These are phyloP conservation scores for Dryas octopetala DNA, from an alignment of 306 rosid species.

Conservation along the genomic window DNA sequence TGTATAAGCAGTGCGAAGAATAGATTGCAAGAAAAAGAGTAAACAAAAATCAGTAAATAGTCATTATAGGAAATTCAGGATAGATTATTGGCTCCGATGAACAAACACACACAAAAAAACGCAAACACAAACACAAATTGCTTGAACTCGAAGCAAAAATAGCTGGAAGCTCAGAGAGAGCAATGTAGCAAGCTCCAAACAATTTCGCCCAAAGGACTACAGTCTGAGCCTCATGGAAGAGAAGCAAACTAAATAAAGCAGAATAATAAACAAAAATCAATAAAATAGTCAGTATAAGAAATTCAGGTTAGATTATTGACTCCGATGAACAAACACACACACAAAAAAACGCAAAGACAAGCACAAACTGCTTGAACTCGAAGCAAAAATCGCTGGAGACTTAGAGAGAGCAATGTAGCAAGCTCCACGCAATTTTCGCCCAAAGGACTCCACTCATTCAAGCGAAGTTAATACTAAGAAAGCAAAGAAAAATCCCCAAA, in stretches of 20 bases:
- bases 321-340: too few relatives aligned
- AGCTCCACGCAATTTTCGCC: background rate
- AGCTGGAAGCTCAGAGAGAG: background rate
- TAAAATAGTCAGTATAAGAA: background rate
- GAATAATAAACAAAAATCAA: background rate
- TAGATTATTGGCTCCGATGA: too few relatives aligned
- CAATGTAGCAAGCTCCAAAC: conserved; percentile 19
- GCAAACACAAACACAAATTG: background rate
- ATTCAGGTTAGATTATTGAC: too few relatives aligned
- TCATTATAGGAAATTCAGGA: too few relatives aligned
- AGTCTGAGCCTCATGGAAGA: background rate
- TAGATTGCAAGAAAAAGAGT: background rate
- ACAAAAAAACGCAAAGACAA: background rate
- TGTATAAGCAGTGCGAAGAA: too few relatives aligned
- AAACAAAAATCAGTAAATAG: background rate
- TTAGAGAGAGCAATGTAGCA: conserved; percentile 16
- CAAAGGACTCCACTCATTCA: background rate
- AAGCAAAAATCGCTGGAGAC: background rate
- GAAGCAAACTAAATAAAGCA: background rate
- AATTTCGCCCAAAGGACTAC: background rate
- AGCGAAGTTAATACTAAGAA: background rate
- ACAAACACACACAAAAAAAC: background rate
- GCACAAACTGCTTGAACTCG: too few relatives aligned
- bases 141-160: background rate
- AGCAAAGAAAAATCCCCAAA: background rate